Base-by-base conservation (phyloP, 1,284 basidiomycete genomes). In the Ustilago esculenta region DNA sequence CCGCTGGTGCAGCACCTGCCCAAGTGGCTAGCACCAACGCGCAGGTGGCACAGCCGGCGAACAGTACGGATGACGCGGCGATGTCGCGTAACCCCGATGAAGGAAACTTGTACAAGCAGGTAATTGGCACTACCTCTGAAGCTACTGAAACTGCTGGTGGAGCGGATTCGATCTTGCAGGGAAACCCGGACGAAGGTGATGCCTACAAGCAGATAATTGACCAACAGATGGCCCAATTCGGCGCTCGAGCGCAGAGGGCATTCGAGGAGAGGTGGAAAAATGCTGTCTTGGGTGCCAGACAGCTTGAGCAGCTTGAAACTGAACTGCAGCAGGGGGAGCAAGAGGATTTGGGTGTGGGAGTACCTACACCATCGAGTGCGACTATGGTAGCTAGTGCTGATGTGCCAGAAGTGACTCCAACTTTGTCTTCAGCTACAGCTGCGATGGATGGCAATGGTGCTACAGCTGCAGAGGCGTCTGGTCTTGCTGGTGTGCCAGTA, bases 191-290 rank as follows among this genome's bases (percentile, higher is more conserved):
- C 14, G 23, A 60, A 30, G 57, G 57, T 4, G 44, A 53, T 36
- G 46, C 25, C 21, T 65, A 51, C 34, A 29, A 34, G 7, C 33
- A 40, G 21, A 47, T 68, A 9, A 44, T 68, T 14, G 65, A 43
- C 5, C 44, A 53, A 33, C 65, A 68, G 45, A 61, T 61, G 57
- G 39, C 27, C 3, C 37, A 44, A 27, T 49, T 67, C 18, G 57
- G 64, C 7, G 36, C 18, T 11, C 32, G 50, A 30, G 46, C 52
- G 0, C 35, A 52, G 14, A 35, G 43, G 15, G 58, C 50, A 2
- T 9, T 60, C 21, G 33, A 39, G 5, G 36, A 33, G 27, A 29
- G 27, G 27, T 29, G 27, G 27, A 12, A 29, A 6, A 34, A 39
- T 17, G 52, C 52, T 14, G 24, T 54, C 23, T 10, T 21, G 30